phyloP scores from a whole-genome alignment of 1,284 basidiomycete species.

The Tilletia horrida region DNA sequence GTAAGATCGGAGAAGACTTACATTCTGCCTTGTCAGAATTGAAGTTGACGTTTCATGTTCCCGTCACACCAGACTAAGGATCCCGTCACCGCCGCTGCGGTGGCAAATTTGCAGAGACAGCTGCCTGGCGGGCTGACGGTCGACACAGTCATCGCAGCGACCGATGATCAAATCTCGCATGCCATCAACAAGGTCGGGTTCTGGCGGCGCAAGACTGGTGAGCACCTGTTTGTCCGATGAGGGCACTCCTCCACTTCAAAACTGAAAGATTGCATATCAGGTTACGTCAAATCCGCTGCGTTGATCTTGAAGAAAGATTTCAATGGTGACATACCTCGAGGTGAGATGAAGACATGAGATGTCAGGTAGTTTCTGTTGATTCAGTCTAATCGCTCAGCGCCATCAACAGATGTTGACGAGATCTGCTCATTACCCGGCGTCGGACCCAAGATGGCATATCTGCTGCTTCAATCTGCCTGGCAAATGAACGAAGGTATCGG shows the following conservation, averaged over 20 bases:
- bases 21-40: neutral
- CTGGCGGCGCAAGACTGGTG: constrained; percentile 77
- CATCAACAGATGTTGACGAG: constrained; percentile 36
- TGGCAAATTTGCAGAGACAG: constrained; percentile 69
- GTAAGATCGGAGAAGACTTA: constrained; percentile 7
- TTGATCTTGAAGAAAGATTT: constrained; percentile 34
- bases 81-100: constrained; percentile 70
- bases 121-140: constrained; percentile 76
- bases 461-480: constrained; percentile 74
- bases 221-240: neutral
- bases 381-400: neutral
- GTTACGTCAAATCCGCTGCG: constrained; percentile 40
- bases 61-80: constrained; percentile 72
- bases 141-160: constrained; percentile 67
- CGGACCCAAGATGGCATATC: constrained; percentile 55
- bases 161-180: constrained; percentile 65
- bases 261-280: neutral
- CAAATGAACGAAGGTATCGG: constrained; percentile 85
- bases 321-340: constrained; percentile 38
- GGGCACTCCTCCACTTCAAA: neutral
- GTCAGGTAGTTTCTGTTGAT: neutral
- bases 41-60: neutral
- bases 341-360: neutral
- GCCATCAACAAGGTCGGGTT: constrained; percentile 89
- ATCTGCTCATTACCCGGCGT: constrained; percentile 49